Base-by-base conservation (phyloP, 495 filamentous ascomycete species). In the Corynascus novoguineensis region DNA sequence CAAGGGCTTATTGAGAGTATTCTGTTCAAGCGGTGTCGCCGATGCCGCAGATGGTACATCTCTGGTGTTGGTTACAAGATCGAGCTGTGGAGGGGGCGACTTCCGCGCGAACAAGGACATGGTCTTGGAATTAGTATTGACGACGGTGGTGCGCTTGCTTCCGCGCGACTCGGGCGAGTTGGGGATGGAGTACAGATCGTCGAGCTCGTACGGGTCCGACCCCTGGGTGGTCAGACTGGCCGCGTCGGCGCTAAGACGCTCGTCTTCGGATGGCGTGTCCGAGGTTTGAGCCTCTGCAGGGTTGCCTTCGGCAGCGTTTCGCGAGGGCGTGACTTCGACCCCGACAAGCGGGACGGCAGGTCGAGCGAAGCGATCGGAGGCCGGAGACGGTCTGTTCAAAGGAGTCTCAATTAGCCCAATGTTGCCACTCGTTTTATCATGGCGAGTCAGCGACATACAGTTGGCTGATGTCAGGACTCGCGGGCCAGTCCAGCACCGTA, bases 61-160 rank as follows among this genome's bases (percentile, higher is more conserved):
- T 41, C 57, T 61, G 38, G 74, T 69, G 61, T 65, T 64, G 34
- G 57, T 34, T 27, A 67, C 71, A 50, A 76, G 61, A 49, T 68
- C 73, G 17, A 81, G 65, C 52, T 81, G 77, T 61, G 78, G 77
- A 61, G 78, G 78, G 58, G 77, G 67, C 28, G 68, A 62, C 60
- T 77, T 81, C 35, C 68, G 68, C 57, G 72, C 63, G 65, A 68
- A 65, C 49, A 71, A 49, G 48, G 74, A 74, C 74, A 78, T 76
- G 67, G 64, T 72, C 62, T 55, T 66, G 54, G 54, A 61, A 69
- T 64, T 72, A 63, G 51, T 64, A 58, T 60, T 64, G 67, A 64
- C 62, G 66, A 60, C 32, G 50, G 65, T 68, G 48, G 47, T 51
- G 50, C 50, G 63, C 45, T 66, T 61, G 45, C 35, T 58, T 40